Evolutionary conservation across 352 stramenopile genomes (phyloP).

Genomic region (Phytopythium mirpurense): DNA sequence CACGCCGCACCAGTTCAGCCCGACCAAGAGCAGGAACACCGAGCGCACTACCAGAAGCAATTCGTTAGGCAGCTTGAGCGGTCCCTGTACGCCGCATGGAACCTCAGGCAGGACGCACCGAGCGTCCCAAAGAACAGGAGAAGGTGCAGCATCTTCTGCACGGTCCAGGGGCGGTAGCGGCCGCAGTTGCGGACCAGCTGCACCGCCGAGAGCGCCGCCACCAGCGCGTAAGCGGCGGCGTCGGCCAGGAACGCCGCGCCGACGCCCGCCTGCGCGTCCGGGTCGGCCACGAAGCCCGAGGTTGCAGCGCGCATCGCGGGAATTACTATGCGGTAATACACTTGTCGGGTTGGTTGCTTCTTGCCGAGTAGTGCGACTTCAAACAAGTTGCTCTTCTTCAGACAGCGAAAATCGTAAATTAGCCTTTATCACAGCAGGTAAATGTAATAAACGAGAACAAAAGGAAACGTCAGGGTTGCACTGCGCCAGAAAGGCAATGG

Average conservation of each 20-base stretch:
- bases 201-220: conserved; percentile 45
- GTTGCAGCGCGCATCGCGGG: neutral
- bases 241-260: conserved; percentile 62
- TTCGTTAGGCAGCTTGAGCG: neutral
- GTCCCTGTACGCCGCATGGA: no score
- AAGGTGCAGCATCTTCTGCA: conserved; percentile 86
- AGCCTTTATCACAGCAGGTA: no score
- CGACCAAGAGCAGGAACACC: conserved; percentile 68
- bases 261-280: conserved; percentile 41
- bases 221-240: conserved; percentile 58
- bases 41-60: conserved; percentile 35
- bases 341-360: no score
- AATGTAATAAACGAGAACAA: no score
- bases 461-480: no score
- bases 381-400: no score
- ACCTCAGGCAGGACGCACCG: conserved; percentile 33
- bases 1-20: conserved; percentile 77
- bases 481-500: conserved; percentile 15
- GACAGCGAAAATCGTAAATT: no score
- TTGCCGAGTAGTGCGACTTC: no score
- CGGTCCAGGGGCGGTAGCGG: conserved; percentile 77
- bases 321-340: no score
- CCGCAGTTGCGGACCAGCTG: conserved; percentile 83
- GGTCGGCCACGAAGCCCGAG: neutral
- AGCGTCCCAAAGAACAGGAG: conserved; percentile 79